Evolutionary conservation across 164 flowering plant species (phyloP).

Genomic region (Magnolia kwangsiensis): DNA sequence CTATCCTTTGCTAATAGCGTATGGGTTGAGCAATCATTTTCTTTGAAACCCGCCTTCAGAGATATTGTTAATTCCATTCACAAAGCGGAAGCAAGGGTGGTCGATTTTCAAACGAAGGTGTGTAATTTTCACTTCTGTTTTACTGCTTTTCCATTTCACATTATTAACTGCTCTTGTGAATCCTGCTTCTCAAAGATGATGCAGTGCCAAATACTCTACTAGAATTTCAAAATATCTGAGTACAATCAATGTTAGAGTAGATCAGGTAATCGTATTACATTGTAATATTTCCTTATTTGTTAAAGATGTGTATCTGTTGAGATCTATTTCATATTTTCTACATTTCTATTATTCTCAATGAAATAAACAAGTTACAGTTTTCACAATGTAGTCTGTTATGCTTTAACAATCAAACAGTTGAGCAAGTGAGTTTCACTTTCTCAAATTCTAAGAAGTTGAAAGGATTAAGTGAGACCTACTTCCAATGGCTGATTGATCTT

Average conservation of each 20-base stretch:
- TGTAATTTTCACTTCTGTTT: background rate
- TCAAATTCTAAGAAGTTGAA: too few relatives aligned
- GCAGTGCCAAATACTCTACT: background rate
- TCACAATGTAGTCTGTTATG: too few relatives aligned
- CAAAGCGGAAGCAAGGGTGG: conserved; percentile 40
- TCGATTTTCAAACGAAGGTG: conserved; percentile 60
- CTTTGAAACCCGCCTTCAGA: conserved; percentile 47
- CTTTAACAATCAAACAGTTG: too few relatives aligned
- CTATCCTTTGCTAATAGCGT: conserved; percentile 53
- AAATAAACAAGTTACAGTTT: too few relatives aligned
- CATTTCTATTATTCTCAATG: too few relatives aligned
- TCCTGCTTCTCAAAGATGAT: background rate
- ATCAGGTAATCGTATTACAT: too few relatives aligned
- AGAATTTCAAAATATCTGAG: background rate
- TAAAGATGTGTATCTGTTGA: too few relatives aligned
- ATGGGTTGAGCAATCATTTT: conserved; percentile 51
- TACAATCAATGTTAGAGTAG: background rate
- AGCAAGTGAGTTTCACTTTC: too few relatives aligned
- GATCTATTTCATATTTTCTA: too few relatives aligned
- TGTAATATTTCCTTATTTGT: too few relatives aligned
- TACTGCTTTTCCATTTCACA: background rate
- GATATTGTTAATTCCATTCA: conserved; percentile 41
- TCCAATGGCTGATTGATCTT: background rate
- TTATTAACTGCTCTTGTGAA: too few relatives aligned
- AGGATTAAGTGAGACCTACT: too few relatives aligned